A percentile compares a stretch with the other conserved stretches of the same genome.
Evolutionary conservation across 1,284 basidiomycete genomes (phyloP).

Genomic region (Trichosporon faecale): DNA sequence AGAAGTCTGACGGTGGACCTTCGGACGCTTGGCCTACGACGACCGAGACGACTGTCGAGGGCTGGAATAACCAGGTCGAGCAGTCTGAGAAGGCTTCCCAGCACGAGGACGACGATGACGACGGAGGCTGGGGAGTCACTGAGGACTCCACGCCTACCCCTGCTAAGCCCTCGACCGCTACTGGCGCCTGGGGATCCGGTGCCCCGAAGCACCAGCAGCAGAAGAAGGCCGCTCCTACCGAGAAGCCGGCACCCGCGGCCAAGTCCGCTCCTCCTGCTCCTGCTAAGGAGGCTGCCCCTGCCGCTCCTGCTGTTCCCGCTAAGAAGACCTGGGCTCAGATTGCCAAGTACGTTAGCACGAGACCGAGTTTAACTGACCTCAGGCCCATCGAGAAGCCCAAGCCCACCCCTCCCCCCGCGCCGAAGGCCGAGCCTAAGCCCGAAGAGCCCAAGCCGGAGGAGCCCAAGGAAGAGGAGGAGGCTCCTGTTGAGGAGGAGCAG

Average conservation of each 20-base stretch:
- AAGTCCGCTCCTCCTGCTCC: conserved; percentile 23
- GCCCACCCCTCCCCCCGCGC: conserved; percentile 63
- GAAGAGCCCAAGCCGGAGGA: conserved; percentile 33
- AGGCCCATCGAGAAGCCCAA: conserved; percentile 52
- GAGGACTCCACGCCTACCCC: conserved; percentile 17
- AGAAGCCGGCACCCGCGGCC: conserved; percentile 22
- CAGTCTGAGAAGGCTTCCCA: conserved; percentile 34
- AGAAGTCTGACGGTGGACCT: conserved; percentile 26
- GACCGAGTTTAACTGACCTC: background rate
- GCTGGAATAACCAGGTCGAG: conserved; percentile 43
- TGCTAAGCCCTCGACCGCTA: conserved; percentile 11
- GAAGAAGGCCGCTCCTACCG: conserved; percentile 28
- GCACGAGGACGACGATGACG: conserved; percentile 24
- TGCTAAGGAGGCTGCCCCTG: conserved; percentile 10
- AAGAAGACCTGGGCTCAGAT: conserved; percentile 55
- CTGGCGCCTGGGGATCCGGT: conserved; percentile 41
- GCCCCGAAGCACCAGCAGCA: conserved; percentile 41
- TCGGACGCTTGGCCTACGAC: conserved; percentile 36
- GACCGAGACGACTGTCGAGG: conserved; percentile 42
- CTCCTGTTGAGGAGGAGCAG: conserved; percentile 19
- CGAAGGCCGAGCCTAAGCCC: conserved; percentile 33
- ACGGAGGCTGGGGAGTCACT: conserved; percentile 21
- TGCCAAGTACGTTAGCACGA: conserved; percentile 48
- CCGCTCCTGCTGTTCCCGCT: conserved; percentile 35
- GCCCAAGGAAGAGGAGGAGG: conserved; percentile 18